These are phyloP conservation scores for Colletotrichum lini DNA, from an alignment of 2,329 filamentous ascomycete genomes.

Conservation along the genomic window DNA sequence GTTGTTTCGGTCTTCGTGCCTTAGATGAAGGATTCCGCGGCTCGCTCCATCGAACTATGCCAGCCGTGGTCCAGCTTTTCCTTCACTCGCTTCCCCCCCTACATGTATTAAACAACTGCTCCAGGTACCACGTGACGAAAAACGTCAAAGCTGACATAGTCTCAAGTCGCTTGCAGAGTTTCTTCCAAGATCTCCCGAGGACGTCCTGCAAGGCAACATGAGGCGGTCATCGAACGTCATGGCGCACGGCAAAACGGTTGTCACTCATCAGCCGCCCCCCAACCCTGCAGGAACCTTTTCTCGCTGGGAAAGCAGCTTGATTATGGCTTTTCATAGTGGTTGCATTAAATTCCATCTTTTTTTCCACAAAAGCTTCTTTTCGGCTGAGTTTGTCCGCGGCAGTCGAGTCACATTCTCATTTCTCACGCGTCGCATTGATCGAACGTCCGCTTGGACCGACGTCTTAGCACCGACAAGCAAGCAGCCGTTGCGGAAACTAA, in stretches of 20 bases:
- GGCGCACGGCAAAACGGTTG: slow-evolving; percentile 6
- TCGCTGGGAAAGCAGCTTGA: background rate
- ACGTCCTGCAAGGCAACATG: slow-evolving; percentile 22
- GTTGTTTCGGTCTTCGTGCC: background rate
- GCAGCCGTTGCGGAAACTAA: slow-evolving; percentile 17
- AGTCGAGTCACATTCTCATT: background rate
- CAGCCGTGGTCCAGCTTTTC: too few relatives aligned
- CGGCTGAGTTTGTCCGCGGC: background rate
- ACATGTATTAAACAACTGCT: slow-evolving; percentile 8
- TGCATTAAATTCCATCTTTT: slow-evolving; percentile 1
- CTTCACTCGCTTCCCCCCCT: background rate
- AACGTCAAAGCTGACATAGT: slow-evolving; percentile 37
- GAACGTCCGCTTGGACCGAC: slow-evolving; percentile 25
- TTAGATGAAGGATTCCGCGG: background rate
- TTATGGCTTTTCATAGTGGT: background rate
- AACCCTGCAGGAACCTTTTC: slow-evolving; percentile 3
- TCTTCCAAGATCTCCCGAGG: slow-evolving; percentile 10
- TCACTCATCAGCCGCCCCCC: background rate
- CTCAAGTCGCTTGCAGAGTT: slow-evolving; percentile 31
- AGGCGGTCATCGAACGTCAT: slow-evolving; percentile 23
- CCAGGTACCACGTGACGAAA: slow-evolving; percentile 26
- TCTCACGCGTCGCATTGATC: slow-evolving; percentile 22
- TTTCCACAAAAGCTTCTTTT: too few relatives aligned
- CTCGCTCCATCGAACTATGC: background rate
- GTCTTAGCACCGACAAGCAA: slow-evolving; percentile 30